Evolutionary conservation across 805 yeast species (phyloP).

Genomic region (Candida oleophila): DNA sequence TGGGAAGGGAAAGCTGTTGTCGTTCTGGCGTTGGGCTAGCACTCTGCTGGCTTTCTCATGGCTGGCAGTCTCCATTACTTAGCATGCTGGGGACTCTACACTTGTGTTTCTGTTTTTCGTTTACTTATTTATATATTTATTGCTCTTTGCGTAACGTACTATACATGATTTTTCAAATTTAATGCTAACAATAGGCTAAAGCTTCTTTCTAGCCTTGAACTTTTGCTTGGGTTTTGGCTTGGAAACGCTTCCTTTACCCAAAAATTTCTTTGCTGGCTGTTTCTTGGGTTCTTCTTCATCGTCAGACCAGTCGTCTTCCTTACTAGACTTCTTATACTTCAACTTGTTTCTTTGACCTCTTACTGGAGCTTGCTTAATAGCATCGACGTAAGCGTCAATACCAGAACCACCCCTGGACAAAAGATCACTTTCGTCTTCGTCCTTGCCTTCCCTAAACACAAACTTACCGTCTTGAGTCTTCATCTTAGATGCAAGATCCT

Average conservation of each 20-base stretch:
- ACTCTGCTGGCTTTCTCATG: no score
- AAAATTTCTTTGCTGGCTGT: slow-evolving; percentile 12
- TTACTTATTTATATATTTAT: no score
- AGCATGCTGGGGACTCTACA: no score
- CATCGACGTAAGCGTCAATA: slow-evolving; percentile 89
- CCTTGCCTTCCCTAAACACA: slow-evolving; percentile 55
- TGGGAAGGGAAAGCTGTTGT: no score
- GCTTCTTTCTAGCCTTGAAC: slow-evolving; percentile 60
- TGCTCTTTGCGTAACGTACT: neutral
- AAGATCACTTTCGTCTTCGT: slow-evolving; percentile 42
- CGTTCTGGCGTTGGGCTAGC: no score
- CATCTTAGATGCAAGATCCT: slow-evolving; percentile 36
- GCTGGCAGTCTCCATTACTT: no score
- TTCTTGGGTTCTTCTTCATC: slow-evolving; percentile 33
- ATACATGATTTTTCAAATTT: neutral
- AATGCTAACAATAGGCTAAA: slow-evolving; percentile 25
- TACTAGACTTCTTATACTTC: slow-evolving; percentile 70
- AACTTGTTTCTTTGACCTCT: slow-evolving; percentile 91
- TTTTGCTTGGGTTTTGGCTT: slow-evolving; percentile 47
- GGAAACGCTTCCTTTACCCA: slow-evolving; percentile 23
- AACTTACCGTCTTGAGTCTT: slow-evolving; percentile 66
- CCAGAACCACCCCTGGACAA: slow-evolving; percentile 50
- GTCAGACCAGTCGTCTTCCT: slow-evolving; percentile 45
- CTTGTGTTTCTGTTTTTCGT: neutral
- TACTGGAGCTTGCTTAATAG: slow-evolving; percentile 88